Conservation (phyloP, 2,329 filamentous ascomycete species). For the Byssothecium circinans region DNA sequence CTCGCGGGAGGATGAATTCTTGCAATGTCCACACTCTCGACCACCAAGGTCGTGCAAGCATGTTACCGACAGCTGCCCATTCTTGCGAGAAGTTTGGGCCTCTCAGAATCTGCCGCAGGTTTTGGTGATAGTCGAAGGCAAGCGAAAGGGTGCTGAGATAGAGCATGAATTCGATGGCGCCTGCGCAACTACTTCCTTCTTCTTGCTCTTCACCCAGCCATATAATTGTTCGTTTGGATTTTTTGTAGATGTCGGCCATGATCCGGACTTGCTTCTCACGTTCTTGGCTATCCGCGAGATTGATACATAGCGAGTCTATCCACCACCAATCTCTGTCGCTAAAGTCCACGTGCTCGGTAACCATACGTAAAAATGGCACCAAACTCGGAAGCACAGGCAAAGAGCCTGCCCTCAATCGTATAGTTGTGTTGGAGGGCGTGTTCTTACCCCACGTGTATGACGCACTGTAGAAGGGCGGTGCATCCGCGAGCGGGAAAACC, state of each 20-base stretch:
- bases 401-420: slow-evolving; percentile 14
- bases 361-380: slow-evolving; percentile 26
- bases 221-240: slow-evolving; percentile 21
- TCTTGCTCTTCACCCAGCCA: slow-evolving; percentile 31
- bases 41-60: slow-evolving; percentile 33
- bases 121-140: slow-evolving; percentile 17
- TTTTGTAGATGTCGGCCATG: slow-evolving; percentile 36
- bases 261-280: slow-evolving; percentile 34
- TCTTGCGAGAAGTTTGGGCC: slow-evolving; percentile 18
- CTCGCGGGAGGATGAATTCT: slow-evolving; percentile 32
- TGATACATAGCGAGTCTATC: slow-evolving; percentile 38
- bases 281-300: slow-evolving; percentile 27
- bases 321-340: slow-evolving; percentile 31
- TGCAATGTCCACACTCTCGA: slow-evolving; percentile 34
- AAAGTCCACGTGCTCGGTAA: slow-evolving; percentile 25
- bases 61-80: slow-evolving; percentile 24
- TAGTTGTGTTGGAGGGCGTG: slow-evolving; percentile 11
- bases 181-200: slow-evolving; percentile 23
- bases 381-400: slow-evolving; percentile 26
- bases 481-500: slow-evolving; percentile 24
- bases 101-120: slow-evolving; percentile 17
- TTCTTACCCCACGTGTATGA: slow-evolving; percentile 34
- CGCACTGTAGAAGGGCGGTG: slow-evolving; percentile 31
- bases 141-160: slow-evolving; percentile 22
- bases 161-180: slow-evolving; percentile 28